phyloP scores from a whole-genome alignment of 306 rosid species.

The Herpetospermum pedunculosum region DNA sequence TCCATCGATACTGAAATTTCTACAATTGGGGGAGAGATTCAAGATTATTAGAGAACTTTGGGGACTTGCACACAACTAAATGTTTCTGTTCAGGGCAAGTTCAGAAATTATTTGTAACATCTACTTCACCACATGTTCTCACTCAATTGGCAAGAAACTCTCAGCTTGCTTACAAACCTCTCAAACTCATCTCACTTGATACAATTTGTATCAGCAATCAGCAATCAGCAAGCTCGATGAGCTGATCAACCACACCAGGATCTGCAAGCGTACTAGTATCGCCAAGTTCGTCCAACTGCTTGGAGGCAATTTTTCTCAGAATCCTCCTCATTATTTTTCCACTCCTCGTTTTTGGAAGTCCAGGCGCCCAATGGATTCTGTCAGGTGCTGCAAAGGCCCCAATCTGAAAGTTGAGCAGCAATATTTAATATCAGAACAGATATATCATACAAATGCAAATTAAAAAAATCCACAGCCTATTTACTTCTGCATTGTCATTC shows the following conservation, averaged over 20 bases:
- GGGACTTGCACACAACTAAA: background rate
- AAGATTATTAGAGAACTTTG: background rate
- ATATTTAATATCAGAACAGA: background rate
- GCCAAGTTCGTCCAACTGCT: conserved; percentile 86
- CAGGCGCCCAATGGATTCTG: conserved; percentile 96
- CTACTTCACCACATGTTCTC: background rate
- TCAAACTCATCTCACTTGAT: background rate
- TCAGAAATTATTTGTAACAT: background rate
- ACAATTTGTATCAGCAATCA: too few relatives aligned
- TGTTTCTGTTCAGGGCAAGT: background rate
- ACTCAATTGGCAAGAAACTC: background rate
- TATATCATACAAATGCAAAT: background rate
- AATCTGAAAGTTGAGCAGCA: conserved; percentile 49
- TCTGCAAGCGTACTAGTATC: conserved; percentile 96
- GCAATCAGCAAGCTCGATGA: conserved; percentile 48
- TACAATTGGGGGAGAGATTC: background rate
- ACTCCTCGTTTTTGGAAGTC: conserved; percentile 97
- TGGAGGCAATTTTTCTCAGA: conserved; percentile 84
- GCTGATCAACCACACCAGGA: conserved; percentile 75
- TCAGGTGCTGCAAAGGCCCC: conserved; percentile 99
- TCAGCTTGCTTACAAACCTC: background rate
- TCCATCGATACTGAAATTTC: background rate
- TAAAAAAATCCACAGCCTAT: background rate
- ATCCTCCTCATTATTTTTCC: conserved; percentile 99
- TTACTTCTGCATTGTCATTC: background rate